Evolutionary conservation across 1,139 yeast species (phyloP), one percentile per base, ranked within the genome.

Genomic region (Ashbya aceris): DNA sequence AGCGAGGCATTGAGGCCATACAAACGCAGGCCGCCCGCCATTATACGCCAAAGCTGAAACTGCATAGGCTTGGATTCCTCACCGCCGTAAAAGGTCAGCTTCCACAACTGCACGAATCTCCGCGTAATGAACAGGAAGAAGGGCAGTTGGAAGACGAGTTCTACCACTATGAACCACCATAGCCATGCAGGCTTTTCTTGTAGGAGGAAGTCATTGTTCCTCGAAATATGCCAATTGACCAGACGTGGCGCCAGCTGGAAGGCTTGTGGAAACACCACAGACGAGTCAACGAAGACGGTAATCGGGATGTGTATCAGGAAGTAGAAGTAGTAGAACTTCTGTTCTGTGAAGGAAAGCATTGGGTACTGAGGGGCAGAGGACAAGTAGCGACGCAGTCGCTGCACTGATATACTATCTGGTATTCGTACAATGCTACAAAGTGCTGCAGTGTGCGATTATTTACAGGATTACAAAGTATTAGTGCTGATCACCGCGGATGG

Each of bases 101-200:
- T 34, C 33, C 44, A 40, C 23, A 42, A 38, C 37, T 45, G 48
- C 36, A 52, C 43, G 8, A 38, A 26, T 20, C 40, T 34, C 20
- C 46, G 42, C 23, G 38, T 36, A 13, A 49, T 49, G 38, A 56
- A 58, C 44, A 54, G 52, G 40, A 81, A 56, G 60, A 89, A 89
- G 0, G 97, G 97, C 40, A 83, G 62, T 62, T 89, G 97, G 54
- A 83, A 72, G 2, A 77, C 43, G 40, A 87, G 51, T 60, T 89
- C 97, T 40, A 85, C 58, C 53, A 72, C 63, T 1, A 87, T 93
- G 61, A 82, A 86, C 31, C 74, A 64, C 48, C 71, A 66, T 44
- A 89, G 70, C 96, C 96, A 87, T 2, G 58, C 50, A 1, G 82
- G 79, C 6, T 83, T 77, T 10, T 70, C 61, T 2, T 62, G 58